phyloP scores from a whole-genome alignment of 1,139 yeast genomes.

The Debaryomyces coudertii region DNA sequence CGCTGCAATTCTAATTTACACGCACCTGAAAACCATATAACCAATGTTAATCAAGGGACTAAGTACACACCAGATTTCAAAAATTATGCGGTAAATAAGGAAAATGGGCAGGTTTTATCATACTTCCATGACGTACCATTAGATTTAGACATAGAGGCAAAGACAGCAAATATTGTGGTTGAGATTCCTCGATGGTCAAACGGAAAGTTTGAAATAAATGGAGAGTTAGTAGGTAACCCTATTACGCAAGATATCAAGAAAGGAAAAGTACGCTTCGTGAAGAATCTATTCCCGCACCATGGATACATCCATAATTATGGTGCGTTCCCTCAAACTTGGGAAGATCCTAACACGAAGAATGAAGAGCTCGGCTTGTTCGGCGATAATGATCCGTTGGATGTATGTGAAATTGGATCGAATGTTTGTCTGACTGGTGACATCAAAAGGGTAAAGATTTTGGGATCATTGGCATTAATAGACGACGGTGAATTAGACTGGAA shows the following conservation, averaged over 20 bases:
- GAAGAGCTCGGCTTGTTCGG: slow-evolving; percentile 75
- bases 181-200: slow-evolving; percentile 93
- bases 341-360: slow-evolving; percentile 70
- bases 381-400: slow-evolving; percentile 90
- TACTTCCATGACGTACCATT: slow-evolving; percentile 80
- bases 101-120: slow-evolving; percentile 69
- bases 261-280: slow-evolving; percentile 79
- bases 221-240: slow-evolving; percentile 70
- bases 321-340: slow-evolving; percentile 99
- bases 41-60: slow-evolving; percentile 31
- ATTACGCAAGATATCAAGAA: slow-evolving; percentile 85
- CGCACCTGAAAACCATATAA: slow-evolving; percentile 8
- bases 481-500: slow-evolving; percentile 97
- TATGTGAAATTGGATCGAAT: slow-evolving; percentile 81
- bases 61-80: slow-evolving; percentile 38
- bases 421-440: slow-evolving; percentile 76
- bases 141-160: slow-evolving; percentile 63
- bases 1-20: slow-evolving; percentile 16
- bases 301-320: slow-evolving; percentile 96
- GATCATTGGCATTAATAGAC: slow-evolving; percentile 84
- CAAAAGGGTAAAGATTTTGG: slow-evolving; percentile 80
- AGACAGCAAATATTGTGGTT: slow-evolving; percentile 80
- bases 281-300: slow-evolving; percentile 87
- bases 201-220: slow-evolving; percentile 83
- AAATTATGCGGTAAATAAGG: slow-evolving; percentile 54